phyloP scores from a whole-genome alignment of 176 grass and related monocot species.

The Triticum aestivum region IWGSC_CS_RefSeq_v2.1 NC_057800.1:574425861-574426360 shows the following conservation, averaged over 20 bases:
- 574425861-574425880: neutral
- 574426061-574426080: too few species aligned
- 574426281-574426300: constrained; percentile 6
- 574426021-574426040: neutral
- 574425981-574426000: neutral
- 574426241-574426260: constrained; percentile 39
- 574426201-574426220: neutral
- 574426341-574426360: constrained; percentile 24
- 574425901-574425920: neutral
- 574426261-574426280: constrained; percentile 41
- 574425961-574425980: neutral
- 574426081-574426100: neutral
- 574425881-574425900: constrained; percentile 4
- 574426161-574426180: neutral
- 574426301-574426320: constrained; percentile 35
- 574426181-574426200: neutral
- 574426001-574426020: neutral
- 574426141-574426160: neutral
- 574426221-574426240: constrained; percentile 11
- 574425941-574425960: neutral
- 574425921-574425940: neutral
- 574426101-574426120: neutral
- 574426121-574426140: neutral
- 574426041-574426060: neutral
- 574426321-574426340: constrained; percentile 25